Evolutionary conservation across 495 filamentous ascomycete genomes (phyloP), one percentile per base, ranked within the genome.

Genomic region (Aspergillus baeticus): DNA sequence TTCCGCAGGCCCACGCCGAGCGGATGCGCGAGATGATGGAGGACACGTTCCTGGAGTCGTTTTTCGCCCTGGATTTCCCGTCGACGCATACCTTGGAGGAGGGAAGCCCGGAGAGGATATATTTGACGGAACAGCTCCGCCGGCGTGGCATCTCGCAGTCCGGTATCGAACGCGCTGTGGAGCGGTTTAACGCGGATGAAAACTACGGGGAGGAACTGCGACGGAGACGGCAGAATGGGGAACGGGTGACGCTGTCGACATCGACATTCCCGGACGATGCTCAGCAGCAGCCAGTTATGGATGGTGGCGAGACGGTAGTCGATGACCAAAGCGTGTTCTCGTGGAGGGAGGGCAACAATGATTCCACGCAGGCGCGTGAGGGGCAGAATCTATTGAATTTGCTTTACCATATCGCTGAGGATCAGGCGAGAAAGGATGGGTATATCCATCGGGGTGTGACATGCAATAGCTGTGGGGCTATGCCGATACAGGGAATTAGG

Each of bases 381-480:
- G 86, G 87, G 38, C 86, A 89, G 62, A 90, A 88, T 51, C 76
- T 91, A 53, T 82, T 91, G 23, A 86, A 81, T 47, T 67, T 92
- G 2, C 77, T 91, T 3, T 92, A 89, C 64, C 81, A 87, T 35
- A 89, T 92, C n/a, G 89, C 88, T 0, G 88, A 90, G 64, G 88
- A 96, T 57, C 88, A 92, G 54, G 86, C 90, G 4, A 80, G 82
- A 44, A 80, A 87, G 46, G 92, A 95, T 66, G 90, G 90, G 14
- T 96, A 93, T 65, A 88, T 96, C 23, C 94, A 99, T 66, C 87
- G 94, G 3, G 92, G 95, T n/a, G 90, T 95, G 48, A 86, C 83
- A 31, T 99, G 94, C 70, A 95, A 97, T 69, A 85, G 82, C 54
- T 98, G 94, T 61, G 85, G 86, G 33, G 81, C 84, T 53, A 81